phyloP scores from a whole-genome alignment of 345 rosid genomes.

The Isatis tinctoria region DNA sequence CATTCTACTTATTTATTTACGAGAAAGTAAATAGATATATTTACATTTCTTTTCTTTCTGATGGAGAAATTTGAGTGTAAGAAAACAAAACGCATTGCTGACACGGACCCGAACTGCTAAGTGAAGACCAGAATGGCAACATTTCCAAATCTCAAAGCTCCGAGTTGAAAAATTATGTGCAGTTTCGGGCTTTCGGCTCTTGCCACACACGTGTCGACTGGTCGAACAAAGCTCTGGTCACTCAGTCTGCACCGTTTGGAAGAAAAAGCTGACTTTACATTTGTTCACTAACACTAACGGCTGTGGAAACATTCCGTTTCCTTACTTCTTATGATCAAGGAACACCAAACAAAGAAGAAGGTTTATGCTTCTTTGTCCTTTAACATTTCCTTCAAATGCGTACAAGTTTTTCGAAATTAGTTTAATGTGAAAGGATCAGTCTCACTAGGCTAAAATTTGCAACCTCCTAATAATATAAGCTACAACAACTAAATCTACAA shows the following conservation, averaged over 20 bases:
- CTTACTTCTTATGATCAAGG: neutral
- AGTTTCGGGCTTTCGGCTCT: too few relatives aligned
- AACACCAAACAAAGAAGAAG: neutral
- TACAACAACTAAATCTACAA: neutral
- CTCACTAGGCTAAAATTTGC: neutral
- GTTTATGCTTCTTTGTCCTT: neutral
- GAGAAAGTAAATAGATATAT: too few relatives aligned
- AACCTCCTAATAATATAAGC: neutral
- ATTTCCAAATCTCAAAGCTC: too few relatives aligned
- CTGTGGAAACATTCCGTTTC: neutral
- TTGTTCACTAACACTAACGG: neutral
- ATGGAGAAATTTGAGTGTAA: neutral
- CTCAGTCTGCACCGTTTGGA: neutral
- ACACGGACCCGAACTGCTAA: neutral
- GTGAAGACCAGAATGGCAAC: neutral
- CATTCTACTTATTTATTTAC: too few relatives aligned
- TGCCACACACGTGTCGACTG: neutral
- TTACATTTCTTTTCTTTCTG: neutral
- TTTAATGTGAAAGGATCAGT: neutral
- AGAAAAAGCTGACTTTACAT: neutral
- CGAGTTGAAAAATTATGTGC: too few relatives aligned
- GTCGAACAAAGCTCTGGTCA: neutral
- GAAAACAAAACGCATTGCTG: too few relatives aligned
- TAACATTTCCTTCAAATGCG: neutral
- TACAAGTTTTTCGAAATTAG: neutral